These are phyloP conservation scores for Neurospora tetrasperma DNA, from an alignment of 495 filamentous ascomycete genomes.

Conservation along the genomic window DNA sequence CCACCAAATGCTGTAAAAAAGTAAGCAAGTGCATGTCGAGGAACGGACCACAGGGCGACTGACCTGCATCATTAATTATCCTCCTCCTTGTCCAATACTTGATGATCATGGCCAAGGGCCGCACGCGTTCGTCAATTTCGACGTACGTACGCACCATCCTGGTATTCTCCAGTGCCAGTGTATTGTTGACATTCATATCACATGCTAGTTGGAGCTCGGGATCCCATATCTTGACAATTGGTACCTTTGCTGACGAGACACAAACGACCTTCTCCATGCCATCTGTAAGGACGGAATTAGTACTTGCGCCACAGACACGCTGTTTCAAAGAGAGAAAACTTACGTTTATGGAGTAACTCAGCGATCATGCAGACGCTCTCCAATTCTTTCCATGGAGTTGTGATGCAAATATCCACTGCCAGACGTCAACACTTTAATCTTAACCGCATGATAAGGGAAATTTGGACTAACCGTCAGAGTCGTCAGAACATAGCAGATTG, in stretches of 20 bases:
- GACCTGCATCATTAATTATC: slow-evolving; percentile 91
- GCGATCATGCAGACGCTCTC: slow-evolving; percentile 84
- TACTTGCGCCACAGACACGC: not conserved
- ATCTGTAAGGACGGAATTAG: slow-evolving; percentile 43
- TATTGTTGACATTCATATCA: slow-evolving; percentile 99
- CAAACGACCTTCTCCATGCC: slow-evolving; percentile 95
- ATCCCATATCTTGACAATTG: slow-evolving; percentile 98
- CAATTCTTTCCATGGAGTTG: slow-evolving; percentile 70
- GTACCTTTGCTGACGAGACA: slow-evolving; percentile 86
- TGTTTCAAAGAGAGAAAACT: slow-evolving; percentile 18
- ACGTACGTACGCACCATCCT: slow-evolving; percentile 98
- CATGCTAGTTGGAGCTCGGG: slow-evolving; percentile 84
- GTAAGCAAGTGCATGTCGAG: slow-evolving; percentile 5
- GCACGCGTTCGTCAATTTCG: slow-evolving; percentile 80
- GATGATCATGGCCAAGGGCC: slow-evolving; percentile 87
- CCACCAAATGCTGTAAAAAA: slow-evolving; percentile 64
- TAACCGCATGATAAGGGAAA: not conserved
- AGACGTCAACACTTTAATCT: slow-evolving; percentile 13
- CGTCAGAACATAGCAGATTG: slow-evolving; percentile 87
- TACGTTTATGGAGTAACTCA: slow-evolving; percentile 73
- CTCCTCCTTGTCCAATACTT: slow-evolving; percentile 94
- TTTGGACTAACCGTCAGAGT: slow-evolving; percentile 74
- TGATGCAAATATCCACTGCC: slow-evolving; percentile 93
- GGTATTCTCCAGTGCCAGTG: slow-evolving; percentile 86
- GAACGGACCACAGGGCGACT: slow-evolving; percentile 21